Conservation (phyloP, 805 yeast genomes). For the Yarrowia keelungensis region DNA sequence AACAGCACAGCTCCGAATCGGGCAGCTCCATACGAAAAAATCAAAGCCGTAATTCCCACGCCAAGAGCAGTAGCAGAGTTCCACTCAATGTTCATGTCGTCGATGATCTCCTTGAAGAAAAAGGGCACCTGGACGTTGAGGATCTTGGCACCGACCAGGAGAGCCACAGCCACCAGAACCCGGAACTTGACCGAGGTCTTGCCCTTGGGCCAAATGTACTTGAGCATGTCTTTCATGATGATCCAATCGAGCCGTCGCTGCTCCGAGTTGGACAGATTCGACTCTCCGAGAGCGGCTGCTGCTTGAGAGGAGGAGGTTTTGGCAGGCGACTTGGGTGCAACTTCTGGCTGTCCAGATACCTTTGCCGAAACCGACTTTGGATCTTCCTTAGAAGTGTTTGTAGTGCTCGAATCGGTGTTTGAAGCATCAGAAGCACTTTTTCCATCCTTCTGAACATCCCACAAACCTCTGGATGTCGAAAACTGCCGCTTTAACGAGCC, state of each 20-base stretch:
- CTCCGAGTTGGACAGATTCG: conserved; percentile 21
- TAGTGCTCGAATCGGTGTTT: too few species aligned
- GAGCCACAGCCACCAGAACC: conserved; percentile 74
- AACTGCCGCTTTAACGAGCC: background rate
- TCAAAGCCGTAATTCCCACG: conserved; percentile 67
- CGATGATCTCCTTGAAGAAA: conserved; percentile 86
- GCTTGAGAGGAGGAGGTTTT: background rate
- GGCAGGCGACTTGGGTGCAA: too few species aligned
- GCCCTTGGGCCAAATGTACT: conserved; percentile 52
- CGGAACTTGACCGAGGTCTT: conserved; percentile 59
- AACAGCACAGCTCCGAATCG: conserved; percentile 92
- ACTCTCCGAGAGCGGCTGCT: conserved; percentile 3
- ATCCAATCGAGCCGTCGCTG: conserved; percentile 38
- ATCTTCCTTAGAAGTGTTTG: too few species aligned
- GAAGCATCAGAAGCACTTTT: too few species aligned
- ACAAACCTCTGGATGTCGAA: background rate
- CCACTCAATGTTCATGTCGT: conserved; percentile 94
- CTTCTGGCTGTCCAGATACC: too few species aligned
- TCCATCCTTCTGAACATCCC: background rate
- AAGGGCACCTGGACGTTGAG: conserved; percentile 96
- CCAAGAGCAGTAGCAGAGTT: conserved; percentile 66
- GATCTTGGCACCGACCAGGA: conserved; percentile 80
- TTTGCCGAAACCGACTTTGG: too few species aligned
- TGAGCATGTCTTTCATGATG: conserved; percentile 46
- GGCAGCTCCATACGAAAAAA: conserved; percentile 90